Percentiles rank a stretch among this genome's conserved stretches.
Evolutionary conservation across 139 green algal species (phyloP).

Genomic region (Choricystis sp.): DNA sequence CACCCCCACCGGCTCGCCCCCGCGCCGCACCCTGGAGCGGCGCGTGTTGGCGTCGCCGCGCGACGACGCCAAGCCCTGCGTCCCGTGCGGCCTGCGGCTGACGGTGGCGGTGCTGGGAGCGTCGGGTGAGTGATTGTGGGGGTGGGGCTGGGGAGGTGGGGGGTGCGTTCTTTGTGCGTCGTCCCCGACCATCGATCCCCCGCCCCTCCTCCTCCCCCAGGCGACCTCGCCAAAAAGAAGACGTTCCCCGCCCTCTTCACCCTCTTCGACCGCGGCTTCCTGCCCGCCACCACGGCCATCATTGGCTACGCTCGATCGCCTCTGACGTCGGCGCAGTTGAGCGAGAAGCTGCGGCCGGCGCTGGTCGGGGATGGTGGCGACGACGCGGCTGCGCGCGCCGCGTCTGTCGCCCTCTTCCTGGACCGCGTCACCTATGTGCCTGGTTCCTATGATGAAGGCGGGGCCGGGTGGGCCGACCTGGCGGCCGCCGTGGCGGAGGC

Average conservation of each 20-base stretch:
- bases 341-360: conserved; percentile 28
- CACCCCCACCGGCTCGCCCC: too few relatives aligned
- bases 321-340: conserved; percentile 45
- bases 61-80: neutral
- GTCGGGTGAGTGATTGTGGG: neutral
- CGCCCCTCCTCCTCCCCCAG: conserved; percentile 9
- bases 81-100: neutral
- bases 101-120: conserved; percentile 19
- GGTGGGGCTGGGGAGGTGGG: neutral
- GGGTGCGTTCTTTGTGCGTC: neutral
- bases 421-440: conserved; percentile 37
- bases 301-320: conserved; percentile 63
- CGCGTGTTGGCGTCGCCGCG: neutral
- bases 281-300: conserved; percentile 41
- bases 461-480: conserved; percentile 38
- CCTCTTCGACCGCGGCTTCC: conserved; percentile 41
- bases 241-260: conserved; percentile 70
- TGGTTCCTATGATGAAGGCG: conserved; percentile 31
- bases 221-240: conserved; percentile 82
- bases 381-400: conserved; percentile 5
- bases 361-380: conserved; percentile 16
- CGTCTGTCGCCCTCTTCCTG: conserved; percentile 32
- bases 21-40: too few relatives aligned
- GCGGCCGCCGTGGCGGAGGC: conserved; percentile 11
- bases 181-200: neutral